Base-by-base conservation (phyloP, 805 yeast genomes). In the Isabelozyma rhagii region DNA sequence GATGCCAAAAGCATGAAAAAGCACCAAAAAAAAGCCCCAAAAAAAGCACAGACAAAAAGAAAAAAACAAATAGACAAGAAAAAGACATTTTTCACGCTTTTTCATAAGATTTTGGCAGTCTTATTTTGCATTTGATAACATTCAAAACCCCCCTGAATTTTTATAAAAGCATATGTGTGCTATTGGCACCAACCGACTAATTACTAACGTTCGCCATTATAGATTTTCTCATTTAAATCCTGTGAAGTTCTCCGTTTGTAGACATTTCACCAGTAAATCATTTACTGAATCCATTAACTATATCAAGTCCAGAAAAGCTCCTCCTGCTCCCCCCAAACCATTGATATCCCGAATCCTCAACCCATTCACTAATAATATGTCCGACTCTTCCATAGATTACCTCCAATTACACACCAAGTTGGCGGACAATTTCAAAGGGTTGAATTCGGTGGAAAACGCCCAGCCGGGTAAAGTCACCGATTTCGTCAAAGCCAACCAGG, bases 401-500 rank as follows among this genome's bases (percentile, higher is more conserved):
- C 39, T 59, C 28, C 36, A 44, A 13, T 56, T 68, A 44, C 75
- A 71, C 51, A 53, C 60, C 46, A 55, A 64, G 6, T 72, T 92
- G 58, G 84, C 97, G 29, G 51, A 79, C 39, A 87, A 91, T 70
- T 94, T 92, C 72, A 68, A 82, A 50, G 99, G 99, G 50, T 78
- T 85, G 50, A 89, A 92, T 68, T 79, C 94, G 39, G 75, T 90
- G 42, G 86, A 82, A 39, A 76, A 66, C 21, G 96, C 96, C 18
- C 90, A 88, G 59, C 86, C 89, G n/a, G 78, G 88, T 31, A 75
- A 76, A 34, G 83, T 93, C 47, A 87, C 87, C 57, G 93, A 89
- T 63, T 94, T 91, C 64, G 97, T 96, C 55, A 79, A 78, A 59
- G 77, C 81, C 46, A 88, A 87, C 62, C 89, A 88, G 48, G 99